Evolutionary conservation across 768 basidiomycete genomes (phyloP).

Genomic region (Rhizopogon salebrosus): DNA sequence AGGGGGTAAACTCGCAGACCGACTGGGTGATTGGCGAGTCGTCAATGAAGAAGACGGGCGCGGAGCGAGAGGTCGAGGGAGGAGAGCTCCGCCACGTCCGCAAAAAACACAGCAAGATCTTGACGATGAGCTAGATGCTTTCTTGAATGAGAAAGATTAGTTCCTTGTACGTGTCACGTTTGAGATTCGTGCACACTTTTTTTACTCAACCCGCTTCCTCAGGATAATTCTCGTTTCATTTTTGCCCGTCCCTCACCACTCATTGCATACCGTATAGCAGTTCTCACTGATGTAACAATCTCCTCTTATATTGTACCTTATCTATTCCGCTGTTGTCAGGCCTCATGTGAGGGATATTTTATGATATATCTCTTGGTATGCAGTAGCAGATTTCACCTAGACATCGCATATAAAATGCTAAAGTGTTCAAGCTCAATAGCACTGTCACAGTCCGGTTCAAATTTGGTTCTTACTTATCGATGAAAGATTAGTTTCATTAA

Average conservation of each 20-base stretch:
- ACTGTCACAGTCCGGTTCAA: background rate
- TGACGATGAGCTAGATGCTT: conserved; percentile 80
- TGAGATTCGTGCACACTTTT: background rate
- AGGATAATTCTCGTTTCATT: background rate
- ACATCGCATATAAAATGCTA: background rate
- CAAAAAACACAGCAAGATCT: conserved; percentile 69
- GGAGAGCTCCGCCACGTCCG: conserved; percentile 35
- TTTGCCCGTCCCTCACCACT: background rate
- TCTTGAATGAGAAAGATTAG: conserved; percentile 50
- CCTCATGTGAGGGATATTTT: background rate
- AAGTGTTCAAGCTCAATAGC: background rate
- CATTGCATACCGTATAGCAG: background rate
- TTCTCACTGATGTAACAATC: background rate
- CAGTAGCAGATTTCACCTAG: background rate
- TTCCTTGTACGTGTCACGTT: background rate
- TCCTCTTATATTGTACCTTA: background rate
- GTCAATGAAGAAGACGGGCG: conserved; percentile 18
- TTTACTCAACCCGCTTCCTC: background rate
- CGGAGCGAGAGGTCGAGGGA: conserved; percentile 28
- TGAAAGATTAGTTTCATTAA: too few species aligned
- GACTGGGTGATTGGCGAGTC: conserved; percentile 13
- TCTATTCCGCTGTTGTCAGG: background rate
- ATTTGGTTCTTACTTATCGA: too few species aligned
- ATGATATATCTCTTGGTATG: background rate
- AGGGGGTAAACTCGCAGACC: conserved; percentile 16